phyloP scores from a whole-genome alignment of 257 asterid genomes.

The Asclepias syriaca region DNA sequence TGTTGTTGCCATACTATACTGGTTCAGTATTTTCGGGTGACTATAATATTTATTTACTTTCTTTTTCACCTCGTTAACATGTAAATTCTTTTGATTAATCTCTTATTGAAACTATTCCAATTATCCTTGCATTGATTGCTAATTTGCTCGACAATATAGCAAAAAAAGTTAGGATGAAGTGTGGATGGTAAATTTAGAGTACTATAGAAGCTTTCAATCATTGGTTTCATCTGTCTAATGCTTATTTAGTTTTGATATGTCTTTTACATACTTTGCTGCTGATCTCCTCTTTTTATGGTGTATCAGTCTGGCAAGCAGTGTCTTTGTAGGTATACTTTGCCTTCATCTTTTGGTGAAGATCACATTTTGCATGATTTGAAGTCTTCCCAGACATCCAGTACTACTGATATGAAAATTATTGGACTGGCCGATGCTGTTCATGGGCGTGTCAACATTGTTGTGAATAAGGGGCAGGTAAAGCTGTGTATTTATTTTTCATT shows the following conservation, averaged over 20 bases:
- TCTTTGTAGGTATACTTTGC: conserved; percentile 71
- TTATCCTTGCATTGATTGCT: neutral
- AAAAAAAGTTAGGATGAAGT: neutral
- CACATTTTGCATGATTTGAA: conserved; percentile 28
- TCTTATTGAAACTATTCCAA: neutral
- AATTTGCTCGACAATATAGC: neutral
- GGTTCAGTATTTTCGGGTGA: neutral
- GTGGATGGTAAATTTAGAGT: neutral
- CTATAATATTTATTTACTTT: neutral
- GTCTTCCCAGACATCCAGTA: conserved; percentile 26
- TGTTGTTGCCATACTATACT: neutral
- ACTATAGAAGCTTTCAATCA: neutral
- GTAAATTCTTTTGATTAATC: conserved; percentile 3
- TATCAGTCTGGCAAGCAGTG: conserved; percentile 87
- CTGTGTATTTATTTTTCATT: conserved; percentile 3
- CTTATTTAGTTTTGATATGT: neutral
- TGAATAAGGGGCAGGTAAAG: conserved; percentile 69
- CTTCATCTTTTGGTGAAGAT: conserved; percentile 39
- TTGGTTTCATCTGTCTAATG: neutral
- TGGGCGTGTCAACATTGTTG: conserved; percentile 59
- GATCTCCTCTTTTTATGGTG: neutral
- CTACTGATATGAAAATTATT: conserved; percentile 45
- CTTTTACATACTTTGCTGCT: conserved; percentile 4
- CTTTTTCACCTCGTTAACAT: neutral
- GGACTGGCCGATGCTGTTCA: conserved; percentile 84